These are phyloP conservation scores for Digitaria exilis DNA, from an alignment of 202 grass and related monocot species.

Conservation along the genomic window DNA sequence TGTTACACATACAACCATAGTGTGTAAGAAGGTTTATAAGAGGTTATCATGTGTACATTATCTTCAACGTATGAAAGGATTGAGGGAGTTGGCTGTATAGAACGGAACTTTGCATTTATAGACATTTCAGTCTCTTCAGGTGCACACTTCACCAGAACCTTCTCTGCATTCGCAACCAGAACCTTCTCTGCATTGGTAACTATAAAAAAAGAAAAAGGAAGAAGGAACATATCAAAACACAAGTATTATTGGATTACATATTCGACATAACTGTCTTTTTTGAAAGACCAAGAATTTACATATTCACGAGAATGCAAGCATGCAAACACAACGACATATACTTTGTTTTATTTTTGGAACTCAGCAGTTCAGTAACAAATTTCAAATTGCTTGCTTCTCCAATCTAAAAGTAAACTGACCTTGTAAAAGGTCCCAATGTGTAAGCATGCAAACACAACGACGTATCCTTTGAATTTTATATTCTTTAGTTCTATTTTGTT, in stretches of 20 bases:
- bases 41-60: slow-evolving; percentile 52
- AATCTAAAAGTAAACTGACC: neutral
- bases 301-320: neutral
- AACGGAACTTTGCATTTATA: slow-evolving; percentile 93
- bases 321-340: neutral
- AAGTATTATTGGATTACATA: slow-evolving; percentile 24
- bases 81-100: slow-evolving; percentile 69
- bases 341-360: neutral
- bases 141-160: slow-evolving; percentile 47
- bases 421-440: neutral
- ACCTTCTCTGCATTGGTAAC: slow-evolving; percentile 50
- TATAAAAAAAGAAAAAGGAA: slow-evolving; percentile 30
- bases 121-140: slow-evolving; percentile 70
- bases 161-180: slow-evolving; percentile 46
- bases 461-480: neutral
- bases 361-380: neutral
- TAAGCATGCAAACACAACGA: no score
- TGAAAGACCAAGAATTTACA: neutral
- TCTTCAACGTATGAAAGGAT: slow-evolving; percentile 97
- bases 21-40: neutral
- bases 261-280: neutral
- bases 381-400: neutral
- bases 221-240: slow-evolving; percentile 3
- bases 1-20: slow-evolving; percentile 23
- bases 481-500: neutral